These are phyloP conservation scores for Dicorynia guianensis DNA, from an alignment of 306 rosid genomes.

Conservation along the genomic window DNA sequence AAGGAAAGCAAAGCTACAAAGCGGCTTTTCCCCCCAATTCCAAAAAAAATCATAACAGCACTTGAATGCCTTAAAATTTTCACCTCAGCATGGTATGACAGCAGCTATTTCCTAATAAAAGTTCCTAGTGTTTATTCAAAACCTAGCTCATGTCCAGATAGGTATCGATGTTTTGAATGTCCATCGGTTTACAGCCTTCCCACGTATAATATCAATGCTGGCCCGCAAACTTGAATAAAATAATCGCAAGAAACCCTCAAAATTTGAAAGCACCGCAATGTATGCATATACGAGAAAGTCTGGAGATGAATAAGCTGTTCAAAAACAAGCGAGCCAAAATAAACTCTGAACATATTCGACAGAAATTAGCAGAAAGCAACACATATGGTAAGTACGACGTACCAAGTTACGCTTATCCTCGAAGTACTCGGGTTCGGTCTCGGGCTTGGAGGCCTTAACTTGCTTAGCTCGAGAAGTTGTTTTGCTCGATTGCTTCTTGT, in stretches of 20 bases:
- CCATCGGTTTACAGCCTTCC: too few species aligned
- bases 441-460: conserved; percentile 50
- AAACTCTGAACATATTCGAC: background rate
- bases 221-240: background rate
- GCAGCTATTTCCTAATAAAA: too few species aligned
- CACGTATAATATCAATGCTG: background rate
- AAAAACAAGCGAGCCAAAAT: background rate
- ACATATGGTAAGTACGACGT: background rate
- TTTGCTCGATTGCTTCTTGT: conserved; percentile 39
- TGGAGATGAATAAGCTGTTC: background rate
- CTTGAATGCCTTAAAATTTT: too few species aligned
- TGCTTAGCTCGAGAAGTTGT: conserved; percentile 55
- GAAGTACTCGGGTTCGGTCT: conserved; percentile 46
- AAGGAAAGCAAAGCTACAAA: too few species aligned
- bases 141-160: background rate
- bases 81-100: too few species aligned
- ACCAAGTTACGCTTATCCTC: conserved; percentile 58
- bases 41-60: too few species aligned
- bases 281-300: background rate
- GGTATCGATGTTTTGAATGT: background rate
- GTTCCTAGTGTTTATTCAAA: background rate
- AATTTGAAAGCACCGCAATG: background rate
- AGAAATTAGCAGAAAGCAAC: background rate
- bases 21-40: too few species aligned
- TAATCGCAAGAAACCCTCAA: background rate